Evolutionary conservation across 371 early-diverging fungal species (phyloP).

Genomic region (Mucor racemosus): DNA sequence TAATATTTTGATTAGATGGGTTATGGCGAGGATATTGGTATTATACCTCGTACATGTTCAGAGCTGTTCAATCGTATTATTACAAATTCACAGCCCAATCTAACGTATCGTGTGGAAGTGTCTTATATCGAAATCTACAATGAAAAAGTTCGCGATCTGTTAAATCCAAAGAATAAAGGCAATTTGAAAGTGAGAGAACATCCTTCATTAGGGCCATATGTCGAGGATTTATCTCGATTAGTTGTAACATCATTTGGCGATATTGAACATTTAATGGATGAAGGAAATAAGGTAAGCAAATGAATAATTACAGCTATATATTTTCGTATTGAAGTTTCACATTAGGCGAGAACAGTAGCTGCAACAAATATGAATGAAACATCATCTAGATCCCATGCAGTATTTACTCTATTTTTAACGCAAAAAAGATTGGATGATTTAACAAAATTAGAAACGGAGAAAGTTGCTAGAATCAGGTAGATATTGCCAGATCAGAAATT

Average conservation of each 20-base stretch:
- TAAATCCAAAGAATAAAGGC: constrained; percentile 79
- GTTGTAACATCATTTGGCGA: constrained; percentile 82
- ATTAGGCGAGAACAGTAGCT: constrained; percentile 85
- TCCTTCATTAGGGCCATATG: constrained; percentile 88
- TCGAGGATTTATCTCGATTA: constrained; percentile 87
- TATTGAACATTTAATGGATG: constrained; percentile 81
- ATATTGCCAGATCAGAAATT: not conserved
- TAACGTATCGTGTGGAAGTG: constrained; percentile 78
- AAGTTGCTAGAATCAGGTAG: constrained; percentile 76
- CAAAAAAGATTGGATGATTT: constrained; percentile 65
- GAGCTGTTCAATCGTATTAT: constrained; percentile 77
- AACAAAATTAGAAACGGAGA: constrained; percentile 76
- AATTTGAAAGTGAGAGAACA: constrained; percentile 89
- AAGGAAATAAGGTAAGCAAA: constrained; percentile 78
- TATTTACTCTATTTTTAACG: constrained; percentile 86
- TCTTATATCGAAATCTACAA: constrained; percentile 86
- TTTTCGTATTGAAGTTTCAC: not conserved
- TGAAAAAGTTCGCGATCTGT: constrained; percentile 91
- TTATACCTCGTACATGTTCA: constrained; percentile 84
- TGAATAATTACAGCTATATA: not conserved
- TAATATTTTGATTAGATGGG: constrained; percentile 53
- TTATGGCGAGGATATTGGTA: constrained; percentile 77
- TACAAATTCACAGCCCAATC: constrained; percentile 42
- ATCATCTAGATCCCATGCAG: constrained; percentile 94
- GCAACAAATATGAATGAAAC: constrained; percentile 97